Percentiles rank a stretch among this genome's conserved stretches.
These are phyloP conservation scores for Boletales sp. DNA, from an alignment of 768 basidiomycete species.

Conservation along the genomic window DNA sequence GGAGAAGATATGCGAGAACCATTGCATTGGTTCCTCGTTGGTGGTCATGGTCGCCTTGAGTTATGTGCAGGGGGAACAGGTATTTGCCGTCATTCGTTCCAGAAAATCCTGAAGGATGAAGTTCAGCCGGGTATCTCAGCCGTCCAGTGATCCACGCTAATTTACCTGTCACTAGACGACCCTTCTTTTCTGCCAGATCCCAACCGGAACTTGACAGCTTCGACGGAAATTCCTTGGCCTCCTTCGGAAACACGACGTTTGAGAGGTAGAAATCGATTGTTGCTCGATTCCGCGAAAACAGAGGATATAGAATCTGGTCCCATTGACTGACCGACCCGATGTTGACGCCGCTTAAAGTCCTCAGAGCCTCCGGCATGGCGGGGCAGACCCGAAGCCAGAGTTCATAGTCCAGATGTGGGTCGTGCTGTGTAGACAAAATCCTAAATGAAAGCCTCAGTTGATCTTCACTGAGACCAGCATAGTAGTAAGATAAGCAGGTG, in stretches of 20 bases:
- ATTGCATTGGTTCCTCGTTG: too few relatives aligned
- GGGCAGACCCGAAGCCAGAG: constrained; percentile 30
- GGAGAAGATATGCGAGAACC: too few relatives aligned
- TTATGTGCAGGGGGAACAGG: too few relatives aligned
- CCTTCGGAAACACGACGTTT: constrained; percentile 46
- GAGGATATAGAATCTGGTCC: constrained; percentile 26
- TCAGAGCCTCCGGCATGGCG: constrained; percentile 30
- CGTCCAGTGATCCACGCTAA: too few relatives aligned
- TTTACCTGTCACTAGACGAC: too few relatives aligned
- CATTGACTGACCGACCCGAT: constrained; percentile 35
- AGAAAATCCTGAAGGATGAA: too few relatives aligned
- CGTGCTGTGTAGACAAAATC: constrained; percentile 37
- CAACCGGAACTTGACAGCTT: constrained; percentile 19
- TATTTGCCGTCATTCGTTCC: too few relatives aligned
- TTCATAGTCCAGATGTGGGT: constrained; percentile 40
- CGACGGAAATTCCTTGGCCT: constrained; percentile 44
- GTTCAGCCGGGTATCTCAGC: too few relatives aligned
- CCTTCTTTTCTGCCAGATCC: too few relatives aligned
- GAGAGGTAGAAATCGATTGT: constrained; percentile 47
- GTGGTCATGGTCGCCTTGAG: too few relatives aligned
- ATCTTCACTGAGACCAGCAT: constrained; percentile 37
- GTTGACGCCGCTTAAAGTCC: constrained; percentile 40
- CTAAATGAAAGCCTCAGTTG: constrained; percentile 39
- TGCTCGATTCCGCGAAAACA: constrained; percentile 35
- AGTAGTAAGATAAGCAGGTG: constrained; percentile 50